Conservation (phyloP, 352 stramenopile species). For the Thalassiosira delicatula region DNA sequence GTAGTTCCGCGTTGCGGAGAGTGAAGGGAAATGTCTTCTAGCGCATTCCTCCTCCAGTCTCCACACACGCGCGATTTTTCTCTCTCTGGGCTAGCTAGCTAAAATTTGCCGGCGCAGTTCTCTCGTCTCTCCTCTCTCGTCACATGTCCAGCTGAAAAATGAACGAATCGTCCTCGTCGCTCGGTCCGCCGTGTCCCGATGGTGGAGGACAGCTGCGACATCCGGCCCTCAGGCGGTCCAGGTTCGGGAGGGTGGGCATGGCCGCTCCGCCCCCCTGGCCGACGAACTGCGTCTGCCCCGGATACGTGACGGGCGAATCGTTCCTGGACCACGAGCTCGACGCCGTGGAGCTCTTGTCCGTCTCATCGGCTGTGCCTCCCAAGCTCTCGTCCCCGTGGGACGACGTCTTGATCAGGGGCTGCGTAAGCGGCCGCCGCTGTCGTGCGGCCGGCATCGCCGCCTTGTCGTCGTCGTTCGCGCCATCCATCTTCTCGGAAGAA, state of each 20-base stretch:
- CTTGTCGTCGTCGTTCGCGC: neutral
- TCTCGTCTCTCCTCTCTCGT: too few species aligned
- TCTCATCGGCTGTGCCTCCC: constrained; percentile 21
- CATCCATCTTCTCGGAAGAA: too few species aligned
- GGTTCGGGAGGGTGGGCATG: neutral
- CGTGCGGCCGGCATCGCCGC: too few species aligned
- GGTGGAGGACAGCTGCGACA: neutral
- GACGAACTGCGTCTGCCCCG: neutral
- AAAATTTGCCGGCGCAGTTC: too few species aligned
- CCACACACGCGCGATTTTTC: too few species aligned
- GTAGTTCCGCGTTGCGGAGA: too few species aligned
- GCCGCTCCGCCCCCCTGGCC: too few species aligned
- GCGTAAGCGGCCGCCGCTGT: too few species aligned
- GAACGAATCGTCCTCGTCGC: constrained; percentile 36
- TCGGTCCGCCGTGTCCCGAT: neutral
- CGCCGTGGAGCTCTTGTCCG: constrained; percentile 9
- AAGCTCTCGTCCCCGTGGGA: neutral
- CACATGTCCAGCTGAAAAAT: constrained; percentile 56
- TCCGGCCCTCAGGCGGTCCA: neutral
- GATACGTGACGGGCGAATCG: neutral
- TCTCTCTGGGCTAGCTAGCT: too few species aligned
- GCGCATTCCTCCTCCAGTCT: too few species aligned
- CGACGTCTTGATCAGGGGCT: constrained; percentile 2
- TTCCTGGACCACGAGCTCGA: constrained; percentile 16
- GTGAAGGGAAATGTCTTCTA: too few species aligned